Conservation (phyloP, 805 yeast genomes). For the Candida anglica region DNA sequence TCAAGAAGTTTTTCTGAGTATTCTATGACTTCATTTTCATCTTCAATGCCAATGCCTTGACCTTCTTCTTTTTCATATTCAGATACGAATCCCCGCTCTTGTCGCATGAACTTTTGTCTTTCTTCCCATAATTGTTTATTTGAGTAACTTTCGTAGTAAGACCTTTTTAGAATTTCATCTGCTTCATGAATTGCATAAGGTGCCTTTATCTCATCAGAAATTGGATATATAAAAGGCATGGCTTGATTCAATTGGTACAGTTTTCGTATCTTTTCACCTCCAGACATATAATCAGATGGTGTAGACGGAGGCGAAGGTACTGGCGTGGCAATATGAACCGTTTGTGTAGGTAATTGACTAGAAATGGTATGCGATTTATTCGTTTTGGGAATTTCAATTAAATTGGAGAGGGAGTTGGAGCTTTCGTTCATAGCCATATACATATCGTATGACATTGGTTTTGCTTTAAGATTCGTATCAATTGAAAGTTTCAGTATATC, state of each 20-base stretch:
- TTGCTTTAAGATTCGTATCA: constrained; percentile 7
- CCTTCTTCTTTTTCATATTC: constrained; percentile 14
- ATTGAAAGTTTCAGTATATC: constrained; percentile 6
- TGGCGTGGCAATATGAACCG: constrained; percentile 78
- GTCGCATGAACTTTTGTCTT: constrained; percentile 63
- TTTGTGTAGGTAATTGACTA: constrained; percentile 47
- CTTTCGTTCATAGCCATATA: constrained; percentile 39
- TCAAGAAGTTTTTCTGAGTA: constrained; percentile 17
- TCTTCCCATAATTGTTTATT: constrained; percentile 69
- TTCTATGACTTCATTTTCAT: constrained; percentile 6
- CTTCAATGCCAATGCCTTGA: background rate
- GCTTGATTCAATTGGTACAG: constrained; percentile 63
- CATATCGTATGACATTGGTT: constrained; percentile 13
- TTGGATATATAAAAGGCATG: constrained; percentile 65
- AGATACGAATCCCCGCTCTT: constrained; percentile 55
- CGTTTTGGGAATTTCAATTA: constrained; percentile 56
- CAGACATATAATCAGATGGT: constrained; percentile 42
- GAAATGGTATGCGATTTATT: constrained; percentile 40
- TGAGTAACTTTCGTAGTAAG: constrained; percentile 64
- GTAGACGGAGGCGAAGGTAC: constrained; percentile 73
- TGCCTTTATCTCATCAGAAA: constrained; percentile 34
- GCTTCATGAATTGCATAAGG: constrained; percentile 84
- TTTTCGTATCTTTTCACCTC: constrained; percentile 47
- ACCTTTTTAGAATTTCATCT: constrained; percentile 55
- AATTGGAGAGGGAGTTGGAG: constrained; percentile 55